Evolutionary conservation across 2,329 filamentous ascomycete genomes (phyloP).

Genomic region (Claviceps fusiformis): DNA sequence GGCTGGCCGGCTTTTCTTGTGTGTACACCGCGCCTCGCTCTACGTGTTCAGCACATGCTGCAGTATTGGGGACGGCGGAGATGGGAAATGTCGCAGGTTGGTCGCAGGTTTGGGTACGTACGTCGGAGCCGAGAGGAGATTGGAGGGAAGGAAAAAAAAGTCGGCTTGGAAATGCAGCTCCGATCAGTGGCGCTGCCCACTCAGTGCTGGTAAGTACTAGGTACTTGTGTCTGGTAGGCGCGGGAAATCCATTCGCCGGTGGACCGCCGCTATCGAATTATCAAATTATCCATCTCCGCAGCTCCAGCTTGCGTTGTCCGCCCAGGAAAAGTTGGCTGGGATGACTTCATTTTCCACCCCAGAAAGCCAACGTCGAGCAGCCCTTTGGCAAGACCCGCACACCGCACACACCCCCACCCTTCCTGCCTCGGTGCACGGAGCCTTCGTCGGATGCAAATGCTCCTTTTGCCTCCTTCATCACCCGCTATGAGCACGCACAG

Average conservation of each 20-base stretch:
- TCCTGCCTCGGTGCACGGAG: not conserved
- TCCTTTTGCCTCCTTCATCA: conserved; percentile 11
- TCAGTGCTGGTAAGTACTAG: not conserved
- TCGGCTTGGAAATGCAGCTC: conserved; percentile 8
- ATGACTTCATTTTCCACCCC: conserved; percentile 6
- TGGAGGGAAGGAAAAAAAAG: not conserved
- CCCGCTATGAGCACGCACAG: conserved; percentile 29
- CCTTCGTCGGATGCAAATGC: conserved; percentile 11
- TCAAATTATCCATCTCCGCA: no score
- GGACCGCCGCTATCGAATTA: not conserved
- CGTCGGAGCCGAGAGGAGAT: not conserved
- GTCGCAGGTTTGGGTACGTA: no score
- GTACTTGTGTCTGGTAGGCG: not conserved
- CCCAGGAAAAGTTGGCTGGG: not conserved
- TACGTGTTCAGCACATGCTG: not conserved
- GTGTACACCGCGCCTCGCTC: not conserved
- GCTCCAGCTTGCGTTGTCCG: not conserved
- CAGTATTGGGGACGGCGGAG: not conserved
- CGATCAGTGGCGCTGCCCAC: conserved; percentile 9
- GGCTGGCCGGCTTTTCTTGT: not conserved
- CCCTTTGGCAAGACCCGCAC: not conserved
- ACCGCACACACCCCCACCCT: not conserved
- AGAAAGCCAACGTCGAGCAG: not conserved
- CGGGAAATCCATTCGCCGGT: conserved; percentile 23
- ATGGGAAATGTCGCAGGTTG: not conserved